Evolutionary conservation across 495 filamentous ascomycete species (phyloP).

Genomic region (Podospora comata): DNA sequence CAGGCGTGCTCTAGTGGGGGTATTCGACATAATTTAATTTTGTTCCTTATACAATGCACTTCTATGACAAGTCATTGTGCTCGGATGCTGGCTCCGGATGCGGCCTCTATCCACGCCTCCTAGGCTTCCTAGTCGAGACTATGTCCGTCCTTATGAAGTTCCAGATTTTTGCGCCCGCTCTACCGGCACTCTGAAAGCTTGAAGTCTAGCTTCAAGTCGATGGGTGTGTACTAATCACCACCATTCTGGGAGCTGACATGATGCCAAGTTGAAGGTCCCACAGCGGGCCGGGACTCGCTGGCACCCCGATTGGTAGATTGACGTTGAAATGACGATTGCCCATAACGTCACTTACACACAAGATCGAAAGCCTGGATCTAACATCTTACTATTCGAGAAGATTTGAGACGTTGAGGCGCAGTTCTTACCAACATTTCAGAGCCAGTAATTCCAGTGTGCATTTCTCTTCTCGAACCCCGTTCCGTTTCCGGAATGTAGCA

Average conservation of each 20-base stretch:
- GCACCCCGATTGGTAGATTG: not conserved
- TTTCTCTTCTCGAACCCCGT: not conserved
- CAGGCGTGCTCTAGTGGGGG: not conserved
- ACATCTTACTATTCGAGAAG: too few species aligned
- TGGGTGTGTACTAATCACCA: not conserved
- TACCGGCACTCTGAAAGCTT: too few species aligned
- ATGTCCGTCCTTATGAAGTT: too few species aligned
- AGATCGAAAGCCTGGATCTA: not conserved
- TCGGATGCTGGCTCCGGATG: too few species aligned
- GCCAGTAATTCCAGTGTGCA: not conserved
- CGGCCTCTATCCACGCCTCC: too few species aligned
- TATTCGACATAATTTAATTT: not conserved
- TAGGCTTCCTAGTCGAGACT: too few species aligned
- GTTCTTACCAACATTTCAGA: not conserved
- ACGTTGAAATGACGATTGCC: not conserved
- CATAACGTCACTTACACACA: not conserved
- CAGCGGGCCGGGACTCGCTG: not conserved
- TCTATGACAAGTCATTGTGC: too few species aligned
- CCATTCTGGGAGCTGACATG: too few species aligned
- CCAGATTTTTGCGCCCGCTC: too few species aligned
- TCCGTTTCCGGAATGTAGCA: not conserved
- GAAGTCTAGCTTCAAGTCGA: not conserved
- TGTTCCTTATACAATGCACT: not conserved
- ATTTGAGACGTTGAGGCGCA: too few species aligned
- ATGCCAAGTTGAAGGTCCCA: not conserved